Evolutionary conservation across 345 rosid genomes (phyloP), one percentile per base, ranked within the genome.

Genomic region (Eucalyptus coolabah): DNA sequence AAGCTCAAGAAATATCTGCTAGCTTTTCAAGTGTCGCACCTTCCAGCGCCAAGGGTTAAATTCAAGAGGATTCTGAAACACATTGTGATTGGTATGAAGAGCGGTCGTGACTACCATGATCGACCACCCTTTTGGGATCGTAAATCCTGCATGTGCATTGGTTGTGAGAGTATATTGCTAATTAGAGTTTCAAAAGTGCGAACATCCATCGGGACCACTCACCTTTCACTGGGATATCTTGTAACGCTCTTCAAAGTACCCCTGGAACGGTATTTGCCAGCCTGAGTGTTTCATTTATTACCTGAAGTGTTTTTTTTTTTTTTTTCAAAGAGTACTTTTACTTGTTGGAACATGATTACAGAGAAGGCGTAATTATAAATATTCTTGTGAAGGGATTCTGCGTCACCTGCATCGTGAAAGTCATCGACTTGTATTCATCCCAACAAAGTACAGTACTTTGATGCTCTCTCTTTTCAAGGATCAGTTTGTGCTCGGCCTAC

Each of bases 201-300:
- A 23, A 24, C 49, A 7, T 44, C 32, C 28, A 42, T 42, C 28
- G 15, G 19, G 49, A 50, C 24, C 26, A 7, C 18, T 44, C 32
- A 87, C 90, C 88, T 13, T 86, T 86, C 24, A 86, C 45, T 16
- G 51, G 87, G 86, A 93, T 89, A 67, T 95, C 94, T 89, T 42
- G 90, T 47, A 86, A 45, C 3, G 90, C 94, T 91, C 92, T 94
- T 11, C 95, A 89, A 45, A 92, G 89, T 87, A 91, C 88, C 80
- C 86, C 91, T 9, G 94, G 94, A 26, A 91, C 86, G 50, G 50
- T 42, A 50, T 92, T 93, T 86, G 93, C 91, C 26, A 95, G 90
- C 72, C 96, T 92, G 45, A 92, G 86, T 45, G 92, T 91, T 89
- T 94, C 96, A 81, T 94, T 93, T 13, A 94, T 92, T 37, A 94